Evolutionary conservation across 306 rosid genomes (phyloP), one percentile per base, ranked within the genome.

Genomic region (Casuarina glauca): DNA sequence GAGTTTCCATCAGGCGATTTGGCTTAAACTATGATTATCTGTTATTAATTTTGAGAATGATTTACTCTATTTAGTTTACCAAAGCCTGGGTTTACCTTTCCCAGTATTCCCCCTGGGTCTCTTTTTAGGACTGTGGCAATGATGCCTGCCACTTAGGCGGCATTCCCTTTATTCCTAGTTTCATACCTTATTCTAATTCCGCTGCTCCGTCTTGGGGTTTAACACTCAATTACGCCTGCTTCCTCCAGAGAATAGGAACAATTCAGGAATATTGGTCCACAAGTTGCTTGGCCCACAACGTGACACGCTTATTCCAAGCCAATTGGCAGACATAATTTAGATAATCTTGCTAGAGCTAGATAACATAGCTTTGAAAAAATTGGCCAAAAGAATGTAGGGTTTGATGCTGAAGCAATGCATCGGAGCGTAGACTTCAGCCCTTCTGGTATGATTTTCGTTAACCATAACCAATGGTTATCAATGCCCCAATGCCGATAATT

Each of bases 111-210:
- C 69, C 69, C 32, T 5, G 57, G 75, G 69, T 81, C 82, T 80
- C 84, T 78, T 89, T 91, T 86, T 81, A 48, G 82, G 84, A 76
- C 71, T 74, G 53, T 43, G 64, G 85, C 81, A 88, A 91, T 89
- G 86, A 91, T 91, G 88, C 73, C 81, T 35, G 64, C 82, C 90
- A 77, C 86, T 73, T 82, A 72, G 79, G 72, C 79, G 58, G 79
- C 80, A 78, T 4, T 32, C 48, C 76, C 78, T 87, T 87, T 86
- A 75, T 75, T 48, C 32, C 46, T 78, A 51, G 76, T 76, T 82
- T 67, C 51, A 45, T 77, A 63, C 70, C 8, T 5, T 43, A 17
- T 83, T 79, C 78, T 72, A 67, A 73, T 75, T 70, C 83, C 38
- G 74, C 57, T 46, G 50, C 68, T 16, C n/a, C 79, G 58, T 73